A percentile compares a stretch with the other conserved stretches of the same genome.
phyloP scores from a whole-genome alignment of 2,329 filamentous ascomycete genomes.

The Aspergillus sp. region DNA sequence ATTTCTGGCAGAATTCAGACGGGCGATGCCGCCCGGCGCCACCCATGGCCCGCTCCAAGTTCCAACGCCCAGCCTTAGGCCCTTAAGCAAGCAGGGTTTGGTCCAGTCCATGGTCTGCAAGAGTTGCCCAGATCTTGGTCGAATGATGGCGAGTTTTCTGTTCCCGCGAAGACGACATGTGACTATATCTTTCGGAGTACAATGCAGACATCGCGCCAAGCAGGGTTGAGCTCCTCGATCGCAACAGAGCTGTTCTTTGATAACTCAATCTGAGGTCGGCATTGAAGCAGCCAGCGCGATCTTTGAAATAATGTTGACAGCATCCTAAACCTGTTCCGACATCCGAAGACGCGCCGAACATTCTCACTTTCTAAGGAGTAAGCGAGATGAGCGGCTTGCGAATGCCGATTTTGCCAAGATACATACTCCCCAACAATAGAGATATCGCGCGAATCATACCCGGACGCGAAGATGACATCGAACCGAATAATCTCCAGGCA shows the following conservation, averaged over 20 bases:
- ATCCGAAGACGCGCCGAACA: not conserved
- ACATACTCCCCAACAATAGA: not conserved
- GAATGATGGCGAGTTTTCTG: not conserved
- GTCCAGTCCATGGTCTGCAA: not conserved
- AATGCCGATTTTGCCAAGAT: not conserved
- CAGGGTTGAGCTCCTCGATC: too few relatives aligned
- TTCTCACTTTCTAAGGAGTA: not conserved
- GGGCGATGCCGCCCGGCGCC: too few relatives aligned
- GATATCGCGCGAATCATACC: not conserved
- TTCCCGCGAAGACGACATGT: not conserved
- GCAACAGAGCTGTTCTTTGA: not conserved
- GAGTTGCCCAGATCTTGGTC: not conserved
- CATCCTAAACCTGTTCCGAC: not conserved
- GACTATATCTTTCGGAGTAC: too few relatives aligned
- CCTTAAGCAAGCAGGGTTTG: too few relatives aligned
- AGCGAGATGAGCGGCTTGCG: not conserved
- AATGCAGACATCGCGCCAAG: not conserved
- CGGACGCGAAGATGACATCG: not conserved
- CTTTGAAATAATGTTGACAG: not conserved
- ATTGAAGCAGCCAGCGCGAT: not conserved
- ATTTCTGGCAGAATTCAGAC: not conserved
- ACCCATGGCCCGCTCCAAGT: too few relatives aligned
- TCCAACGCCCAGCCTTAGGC: too few relatives aligned
- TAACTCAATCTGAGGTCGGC: not conserved
- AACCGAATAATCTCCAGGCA: not conserved